Base-by-base conservation (phyloP, 202 grass and related monocot genomes). In the Panicum hallii region DNA sequence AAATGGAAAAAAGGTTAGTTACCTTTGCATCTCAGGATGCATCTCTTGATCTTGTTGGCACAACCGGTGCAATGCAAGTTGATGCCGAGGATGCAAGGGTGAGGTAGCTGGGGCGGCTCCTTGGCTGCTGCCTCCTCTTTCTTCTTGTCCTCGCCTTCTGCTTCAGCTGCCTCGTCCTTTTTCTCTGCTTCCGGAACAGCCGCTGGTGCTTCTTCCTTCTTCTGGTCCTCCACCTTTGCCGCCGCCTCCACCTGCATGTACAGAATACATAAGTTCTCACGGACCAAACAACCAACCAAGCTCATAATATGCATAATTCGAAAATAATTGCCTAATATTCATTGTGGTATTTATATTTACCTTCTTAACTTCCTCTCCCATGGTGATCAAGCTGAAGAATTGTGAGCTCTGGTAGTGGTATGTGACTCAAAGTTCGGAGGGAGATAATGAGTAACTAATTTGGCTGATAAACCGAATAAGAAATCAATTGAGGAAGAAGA, bases 31-130 rank as follows among this genome's bases (percentile, higher is more conserved):
- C 84, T 87, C 60, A 92, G 74, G 49, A 97, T 81, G 52, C 63
- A 94, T 46, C 84, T 83, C 79, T 69, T 83, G 57, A 97, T 90
- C 62, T 90, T 90, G 88, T 86, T 97, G 28, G 90, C 82, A 83
- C 94, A 97, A 10, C 94, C 94, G 14, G 90, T 91, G 84, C 94
- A 94, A 60, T 97, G 94, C 47, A 97, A 75, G 77, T 97, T 79
- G 15, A 97, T 67, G 34, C 72, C 78, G 7, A 97, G 85, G 52
- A 94, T 77, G 26, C 91, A 66, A 1, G 85, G n/a, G n/a, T n/a
- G n/a, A n/a, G n/a, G n/a, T n/a, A n/a, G n/a, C n/a, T n/a, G 57
- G 0, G 84, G 88, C 0, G 87, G 80, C 48, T 91, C 84, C 30
- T 82, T 83, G 28, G 49, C 41, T 40, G 80, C 87, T 40, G 80